A percentile compares a stretch with the other conserved stretches of the same genome.
These are phyloP conservation scores for Laburnicola sp. DNA, from an alignment of 2,329 filamentous ascomycete genomes.

Conservation along the genomic window DNA sequence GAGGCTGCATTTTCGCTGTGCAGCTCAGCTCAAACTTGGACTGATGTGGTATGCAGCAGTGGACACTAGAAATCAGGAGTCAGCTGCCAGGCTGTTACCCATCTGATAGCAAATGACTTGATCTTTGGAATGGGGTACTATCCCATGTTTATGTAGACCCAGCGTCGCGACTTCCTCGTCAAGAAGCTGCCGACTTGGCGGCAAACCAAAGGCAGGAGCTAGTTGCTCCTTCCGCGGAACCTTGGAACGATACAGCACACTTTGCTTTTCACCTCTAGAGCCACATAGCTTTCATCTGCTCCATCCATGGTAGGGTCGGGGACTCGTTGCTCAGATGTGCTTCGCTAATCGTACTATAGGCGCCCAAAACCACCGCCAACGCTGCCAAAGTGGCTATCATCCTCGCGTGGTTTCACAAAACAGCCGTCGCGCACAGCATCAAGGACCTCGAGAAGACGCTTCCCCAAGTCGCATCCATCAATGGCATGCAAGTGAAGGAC, in stretches of 20 bases:
- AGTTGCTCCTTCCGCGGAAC: neutral
- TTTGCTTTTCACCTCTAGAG: too few relatives aligned
- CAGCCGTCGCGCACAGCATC: slow-evolving; percentile 64
- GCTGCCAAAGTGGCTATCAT: slow-evolving; percentile 62
- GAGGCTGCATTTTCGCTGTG: too few relatives aligned
- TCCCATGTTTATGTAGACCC: neutral
- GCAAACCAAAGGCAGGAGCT: slow-evolving; percentile 18
- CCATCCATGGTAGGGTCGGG: slow-evolving; percentile 12
- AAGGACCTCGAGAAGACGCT: slow-evolving; percentile 70
- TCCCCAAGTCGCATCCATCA: slow-evolving; percentile 64
- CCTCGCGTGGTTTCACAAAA: slow-evolving; percentile 62
- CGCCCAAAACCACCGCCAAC: slow-evolving; percentile 61
- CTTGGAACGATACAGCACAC: neutral
- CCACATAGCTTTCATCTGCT: slow-evolving; percentile 13
- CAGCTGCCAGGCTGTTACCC: too few relatives aligned
- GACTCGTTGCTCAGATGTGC: neutral
- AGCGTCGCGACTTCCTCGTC: slow-evolving; percentile 16
- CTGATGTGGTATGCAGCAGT: too few relatives aligned
- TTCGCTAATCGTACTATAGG: slow-evolving; percentile 34
- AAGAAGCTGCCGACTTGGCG: slow-evolving; percentile 10
- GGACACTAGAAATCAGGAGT: too few relatives aligned
- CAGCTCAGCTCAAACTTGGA: too few relatives aligned
- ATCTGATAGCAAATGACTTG: neutral
- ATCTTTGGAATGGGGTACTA: neutral
- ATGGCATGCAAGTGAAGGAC: slow-evolving; percentile 68